Conservation (phyloP, 306 rosid genomes). For the Senna siamea region DNA sequence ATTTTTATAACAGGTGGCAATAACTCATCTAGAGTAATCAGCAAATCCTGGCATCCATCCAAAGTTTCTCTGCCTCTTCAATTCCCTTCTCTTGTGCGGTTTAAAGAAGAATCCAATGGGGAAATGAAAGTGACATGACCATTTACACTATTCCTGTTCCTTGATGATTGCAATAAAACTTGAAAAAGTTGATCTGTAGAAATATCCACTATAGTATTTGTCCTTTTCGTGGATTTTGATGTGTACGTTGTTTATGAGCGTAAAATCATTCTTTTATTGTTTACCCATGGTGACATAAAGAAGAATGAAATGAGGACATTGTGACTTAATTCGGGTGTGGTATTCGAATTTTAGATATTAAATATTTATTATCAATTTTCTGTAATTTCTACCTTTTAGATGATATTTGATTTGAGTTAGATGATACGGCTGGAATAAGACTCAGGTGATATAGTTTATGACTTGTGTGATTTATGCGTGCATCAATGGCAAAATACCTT, state of each 20-base stretch:
- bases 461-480: too few relatives aligned
- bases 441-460: too few relatives aligned
- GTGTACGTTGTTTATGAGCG: conserved; percentile 13
- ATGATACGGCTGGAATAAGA: neutral
- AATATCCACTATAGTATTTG: neutral
- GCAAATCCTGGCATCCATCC: conserved; percentile 6
- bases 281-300: conserved; percentile 12
- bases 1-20: conserved; percentile 16
- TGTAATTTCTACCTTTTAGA: neutral
- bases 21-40: conserved; percentile 1
- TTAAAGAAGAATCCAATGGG: conserved; percentile 17
- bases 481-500: neutral
- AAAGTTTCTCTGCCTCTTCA: conserved; percentile 23
- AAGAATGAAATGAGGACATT: conserved; percentile 22
- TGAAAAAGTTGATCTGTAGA: conserved; percentile 31
- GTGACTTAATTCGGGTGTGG: conserved; percentile 18
- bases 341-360: conserved; percentile 17
- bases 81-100: neutral
- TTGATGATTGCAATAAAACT: conserved; percentile 35
- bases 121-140: conserved; percentile 7
- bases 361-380: conserved; percentile 2
- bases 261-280: conserved; percentile 21
- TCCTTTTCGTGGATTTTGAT: conserved; percentile 4
- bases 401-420: neutral
- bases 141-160: conserved; percentile 18